phyloP scores from a whole-genome alignment of 2,329 filamentous ascomycete genomes.

The Exophiala sp. region DNA sequence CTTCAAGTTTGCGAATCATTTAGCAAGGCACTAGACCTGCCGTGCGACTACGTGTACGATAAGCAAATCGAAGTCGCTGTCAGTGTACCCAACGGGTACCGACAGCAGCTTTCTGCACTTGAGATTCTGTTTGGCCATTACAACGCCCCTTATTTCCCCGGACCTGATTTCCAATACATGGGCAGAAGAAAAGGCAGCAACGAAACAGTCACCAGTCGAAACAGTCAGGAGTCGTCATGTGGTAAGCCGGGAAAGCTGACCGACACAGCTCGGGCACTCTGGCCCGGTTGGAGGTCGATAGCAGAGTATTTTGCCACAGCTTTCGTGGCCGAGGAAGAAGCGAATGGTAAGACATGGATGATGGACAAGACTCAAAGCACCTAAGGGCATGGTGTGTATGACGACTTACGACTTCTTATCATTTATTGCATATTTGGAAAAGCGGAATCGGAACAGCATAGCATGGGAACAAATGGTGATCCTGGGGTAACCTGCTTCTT shows the following conservation, averaged over 20 bases:
- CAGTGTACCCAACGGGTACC: constrained; percentile 81
- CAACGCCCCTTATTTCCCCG: constrained; percentile 62
- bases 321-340: constrained; percentile 89
- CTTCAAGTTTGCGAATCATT: constrained; percentile 78
- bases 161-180: constrained; percentile 51
- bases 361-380: constrained; percentile 41
- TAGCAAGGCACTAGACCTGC: constrained; percentile 70
- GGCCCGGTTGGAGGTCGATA: constrained; percentile 85
- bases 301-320: constrained; percentile 95
- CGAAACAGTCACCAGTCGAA: constrained; percentile 19
- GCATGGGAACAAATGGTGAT: no score
- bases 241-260: constrained; percentile 55
- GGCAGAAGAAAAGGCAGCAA: constrained; percentile 28
- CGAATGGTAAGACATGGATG: constrained; percentile 96
- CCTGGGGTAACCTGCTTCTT: no score
- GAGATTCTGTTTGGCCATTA: constrained; percentile 58
- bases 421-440: background rate
- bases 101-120: constrained; percentile 72
- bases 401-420: constrained; percentile 1
- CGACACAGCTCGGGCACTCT: constrained; percentile 71
- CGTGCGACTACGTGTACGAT: constrained; percentile 72
- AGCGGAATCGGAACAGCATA: no score
- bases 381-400: constrained; percentile 6
- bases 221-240: constrained; percentile 1
- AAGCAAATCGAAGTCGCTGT: constrained; percentile 76